Conservation (phyloP, 2,329 filamentous ascomycete genomes). For the Fusarium algeriense region DNA sequence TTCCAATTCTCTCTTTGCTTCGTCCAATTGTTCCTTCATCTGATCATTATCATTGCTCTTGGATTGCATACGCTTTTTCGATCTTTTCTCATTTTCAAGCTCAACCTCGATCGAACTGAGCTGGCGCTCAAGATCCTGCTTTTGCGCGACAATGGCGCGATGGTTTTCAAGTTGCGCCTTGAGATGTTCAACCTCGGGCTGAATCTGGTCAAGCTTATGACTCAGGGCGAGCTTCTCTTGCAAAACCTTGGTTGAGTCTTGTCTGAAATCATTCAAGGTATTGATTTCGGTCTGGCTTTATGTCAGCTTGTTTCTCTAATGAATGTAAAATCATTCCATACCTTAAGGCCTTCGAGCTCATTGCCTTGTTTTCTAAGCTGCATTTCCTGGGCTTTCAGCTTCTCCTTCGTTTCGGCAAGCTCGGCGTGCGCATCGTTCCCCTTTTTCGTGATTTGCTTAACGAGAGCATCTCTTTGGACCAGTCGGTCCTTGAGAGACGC, state of each 20-base stretch:
- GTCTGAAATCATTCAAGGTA: constrained; percentile 73
- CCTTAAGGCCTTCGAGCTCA: constrained; percentile 63
- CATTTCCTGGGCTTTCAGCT: constrained; percentile 59
- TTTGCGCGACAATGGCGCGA: constrained; percentile 79
- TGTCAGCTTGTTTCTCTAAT: constrained; percentile 7
- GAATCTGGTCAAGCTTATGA: constrained; percentile 64
- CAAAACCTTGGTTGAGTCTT: constrained; percentile 78
- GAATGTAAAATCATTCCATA: constrained; percentile 43
- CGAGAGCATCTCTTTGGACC: constrained; percentile 68
- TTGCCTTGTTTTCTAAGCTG: constrained; percentile 62
- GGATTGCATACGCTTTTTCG: constrained; percentile 49
- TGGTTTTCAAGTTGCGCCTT: constrained; percentile 68
- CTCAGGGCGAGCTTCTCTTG: constrained; percentile 67
- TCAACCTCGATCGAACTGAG: constrained; percentile 82
- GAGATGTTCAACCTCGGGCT: constrained; percentile 69
- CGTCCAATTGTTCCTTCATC: constrained; percentile 52
- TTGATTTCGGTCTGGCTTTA: constrained; percentile 74
- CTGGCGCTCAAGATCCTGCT: constrained; percentile 82
- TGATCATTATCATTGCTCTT: constrained; percentile 57
- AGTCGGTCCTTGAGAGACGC: constrained; percentile 75
- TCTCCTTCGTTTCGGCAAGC: constrained; percentile 59
- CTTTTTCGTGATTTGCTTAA: constrained; percentile 60
- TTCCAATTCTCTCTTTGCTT: constrained; percentile 59
- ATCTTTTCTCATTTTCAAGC: constrained; percentile 78
- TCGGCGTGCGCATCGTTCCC: constrained; percentile 57